Conservation (phyloP, 805 yeast species). For the Candida schatavii region DNA sequence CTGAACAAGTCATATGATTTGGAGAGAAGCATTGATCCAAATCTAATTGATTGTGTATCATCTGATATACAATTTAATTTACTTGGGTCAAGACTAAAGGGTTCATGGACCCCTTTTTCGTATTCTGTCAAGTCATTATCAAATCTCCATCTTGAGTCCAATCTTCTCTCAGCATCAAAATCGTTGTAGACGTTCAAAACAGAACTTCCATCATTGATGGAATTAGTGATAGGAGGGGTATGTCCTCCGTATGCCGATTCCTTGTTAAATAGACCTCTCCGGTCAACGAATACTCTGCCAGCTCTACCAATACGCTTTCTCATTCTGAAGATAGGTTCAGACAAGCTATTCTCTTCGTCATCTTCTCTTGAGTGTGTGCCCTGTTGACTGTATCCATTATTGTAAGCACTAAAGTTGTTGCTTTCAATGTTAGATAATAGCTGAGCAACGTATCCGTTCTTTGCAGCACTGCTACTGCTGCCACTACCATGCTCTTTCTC, state of each 20-base stretch:
- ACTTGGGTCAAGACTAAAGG: constrained; percentile 76
- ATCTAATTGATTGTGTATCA: constrained; percentile 85
- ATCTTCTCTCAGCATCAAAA: constrained; percentile 43
- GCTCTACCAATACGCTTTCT: constrained; percentile 75
- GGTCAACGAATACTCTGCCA: constrained; percentile 70
- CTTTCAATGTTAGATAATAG: constrained; percentile 37
- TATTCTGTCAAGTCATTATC: constrained; percentile 54
- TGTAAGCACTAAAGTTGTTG: constrained; percentile 38
- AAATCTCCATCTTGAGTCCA: constrained; percentile 64
- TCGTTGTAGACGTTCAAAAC: constrained; percentile 44
- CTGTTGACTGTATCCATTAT: constrained; percentile 32
- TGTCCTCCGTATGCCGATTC: constrained; percentile 9
- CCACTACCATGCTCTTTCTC: constrained; percentile 12
- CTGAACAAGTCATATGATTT: constrained; percentile 79
- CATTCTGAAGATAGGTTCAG: constrained; percentile 56
- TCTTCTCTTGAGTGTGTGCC: constrained; percentile 13
- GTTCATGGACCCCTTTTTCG: constrained; percentile 37
- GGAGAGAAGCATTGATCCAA: constrained; percentile 86
- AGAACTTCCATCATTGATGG: constrained; percentile 7
- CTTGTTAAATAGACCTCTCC: constrained; percentile 51
- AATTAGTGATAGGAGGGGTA: neutral
- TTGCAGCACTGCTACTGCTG: constrained; percentile 17
- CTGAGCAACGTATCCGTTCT: constrained; percentile 36
- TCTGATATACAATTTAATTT: constrained; percentile 76
- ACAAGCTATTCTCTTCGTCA: constrained; percentile 29